Percentiles rank a stretch among this genome's conserved stretches.
Evolutionary conservation across 176 grass and related monocot genomes (phyloP).

Genomic region (Bolboschoenus planiculmis): DNA sequence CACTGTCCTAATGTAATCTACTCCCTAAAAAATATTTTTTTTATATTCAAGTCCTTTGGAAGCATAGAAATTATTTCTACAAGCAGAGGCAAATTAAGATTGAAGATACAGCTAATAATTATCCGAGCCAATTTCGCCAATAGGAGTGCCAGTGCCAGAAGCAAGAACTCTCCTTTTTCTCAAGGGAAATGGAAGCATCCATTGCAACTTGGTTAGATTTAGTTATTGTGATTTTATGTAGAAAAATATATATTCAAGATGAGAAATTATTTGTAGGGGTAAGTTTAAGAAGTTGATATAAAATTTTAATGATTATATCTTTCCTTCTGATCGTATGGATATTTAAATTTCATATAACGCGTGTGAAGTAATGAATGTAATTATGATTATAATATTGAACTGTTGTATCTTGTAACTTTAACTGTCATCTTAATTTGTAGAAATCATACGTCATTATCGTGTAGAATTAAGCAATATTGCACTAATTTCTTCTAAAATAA

Average conservation of each 20-base stretch:
- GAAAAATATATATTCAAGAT: background rate
- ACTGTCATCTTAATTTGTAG: background rate
- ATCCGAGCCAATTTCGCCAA: slow-evolving; percentile 7
- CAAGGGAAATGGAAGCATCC: slow-evolving; percentile 1
- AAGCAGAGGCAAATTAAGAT: slow-evolving; percentile 9
- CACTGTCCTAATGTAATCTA: slow-evolving; percentile 1
- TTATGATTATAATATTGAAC: background rate
- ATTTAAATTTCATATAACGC: background rate
- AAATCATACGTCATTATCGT: background rate
- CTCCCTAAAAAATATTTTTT: background rate
- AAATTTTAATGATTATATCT: background rate
- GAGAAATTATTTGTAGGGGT: background rate
- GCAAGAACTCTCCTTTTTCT: background rate
- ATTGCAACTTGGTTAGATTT: background rate
- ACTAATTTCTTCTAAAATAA: background rate
- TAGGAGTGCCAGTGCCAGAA: background rate
- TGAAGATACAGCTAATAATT: slow-evolving; percentile 33
- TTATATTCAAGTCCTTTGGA: slow-evolving; percentile 13
- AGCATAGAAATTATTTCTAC: slow-evolving; percentile 12
- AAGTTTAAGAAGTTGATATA: background rate
- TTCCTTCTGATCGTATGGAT: background rate
- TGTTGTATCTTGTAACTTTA: background rate
- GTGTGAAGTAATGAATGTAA: background rate
- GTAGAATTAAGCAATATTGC: background rate
- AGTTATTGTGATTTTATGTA: background rate